These are phyloP conservation scores for Parastagonospora nodorum DNA, from an alignment of 2,329 filamentous ascomycete genomes.

Conservation along the genomic window DNA sequence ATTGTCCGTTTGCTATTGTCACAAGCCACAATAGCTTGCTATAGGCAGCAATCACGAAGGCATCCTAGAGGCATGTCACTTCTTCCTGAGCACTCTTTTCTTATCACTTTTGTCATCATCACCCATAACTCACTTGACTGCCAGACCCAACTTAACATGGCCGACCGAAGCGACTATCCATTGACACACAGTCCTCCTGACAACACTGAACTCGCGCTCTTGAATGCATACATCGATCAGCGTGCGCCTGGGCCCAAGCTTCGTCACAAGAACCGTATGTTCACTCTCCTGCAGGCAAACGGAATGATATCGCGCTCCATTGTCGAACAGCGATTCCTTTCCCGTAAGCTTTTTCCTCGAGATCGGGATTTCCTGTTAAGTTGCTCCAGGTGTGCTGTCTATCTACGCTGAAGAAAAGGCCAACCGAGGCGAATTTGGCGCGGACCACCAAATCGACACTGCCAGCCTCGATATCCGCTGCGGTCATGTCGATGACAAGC, in stretches of 20 bases:
- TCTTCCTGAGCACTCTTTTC: too few species aligned
- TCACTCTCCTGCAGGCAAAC: conserved; percentile 2
- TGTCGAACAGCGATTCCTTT: conserved; percentile 5
- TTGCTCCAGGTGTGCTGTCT: conserved; percentile 2
- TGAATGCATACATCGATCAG: conserved; percentile 10
- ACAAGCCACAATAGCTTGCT: too few species aligned
- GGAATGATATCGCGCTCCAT: conserved; percentile 6
- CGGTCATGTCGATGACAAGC: not conserved
- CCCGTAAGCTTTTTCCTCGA: not conserved
- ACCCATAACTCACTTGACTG: too few species aligned
- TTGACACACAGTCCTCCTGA: conserved; percentile 7
- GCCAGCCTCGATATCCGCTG: not conserved
- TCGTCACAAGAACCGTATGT: conserved; percentile 4
- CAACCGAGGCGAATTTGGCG: not conserved
- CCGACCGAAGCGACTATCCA: not conserved
- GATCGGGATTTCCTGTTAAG: not conserved
- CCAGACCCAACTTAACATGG: not conserved
- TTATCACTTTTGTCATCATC: too few species aligned
- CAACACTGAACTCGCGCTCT: conserved; percentile 2
- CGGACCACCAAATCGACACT: not conserved
- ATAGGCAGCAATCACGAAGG: too few species aligned
- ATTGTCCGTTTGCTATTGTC: too few species aligned
- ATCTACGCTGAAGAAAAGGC: conserved; percentile 7
- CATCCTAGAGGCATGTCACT: too few species aligned
- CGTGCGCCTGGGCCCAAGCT: conserved; percentile 1